These are phyloP conservation scores for Crithidia expoeki DNA, from an alignment of 208 protist genomes.

Conservation along the genomic window DNA sequence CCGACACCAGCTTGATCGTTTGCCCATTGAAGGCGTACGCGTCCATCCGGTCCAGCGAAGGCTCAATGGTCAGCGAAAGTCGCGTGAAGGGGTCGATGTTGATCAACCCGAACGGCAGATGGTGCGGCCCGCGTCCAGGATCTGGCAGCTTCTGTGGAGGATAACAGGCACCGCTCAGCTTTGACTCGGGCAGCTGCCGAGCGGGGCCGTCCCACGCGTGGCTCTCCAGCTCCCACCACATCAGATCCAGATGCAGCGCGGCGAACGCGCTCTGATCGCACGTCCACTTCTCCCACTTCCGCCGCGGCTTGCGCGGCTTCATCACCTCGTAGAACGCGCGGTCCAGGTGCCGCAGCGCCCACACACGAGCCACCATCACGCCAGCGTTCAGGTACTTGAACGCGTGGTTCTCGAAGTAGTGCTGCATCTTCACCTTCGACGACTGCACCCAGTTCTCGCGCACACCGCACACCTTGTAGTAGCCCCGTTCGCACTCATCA, in stretches of 20 bases:
- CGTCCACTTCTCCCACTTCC: not conserved
- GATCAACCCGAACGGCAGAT: not conserved
- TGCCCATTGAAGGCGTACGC: not conserved
- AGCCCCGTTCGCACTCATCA: not conserved
- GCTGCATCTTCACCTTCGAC: not conserved
- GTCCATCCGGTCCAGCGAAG: not conserved
- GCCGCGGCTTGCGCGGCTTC: not conserved
- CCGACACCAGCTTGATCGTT: not conserved
- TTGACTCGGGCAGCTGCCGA: not conserved
- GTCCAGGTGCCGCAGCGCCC: not conserved
- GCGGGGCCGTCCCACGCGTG: not conserved
- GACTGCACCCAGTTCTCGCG: not conserved
- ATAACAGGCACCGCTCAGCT: not conserved
- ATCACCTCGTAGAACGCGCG: not conserved
- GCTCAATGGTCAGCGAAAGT: not conserved
- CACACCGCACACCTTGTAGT: not conserved
- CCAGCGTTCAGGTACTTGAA: conserved; percentile 3
- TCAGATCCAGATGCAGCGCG: not conserved
- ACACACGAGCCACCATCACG: conserved; percentile 4
- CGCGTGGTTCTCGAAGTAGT: not conserved
- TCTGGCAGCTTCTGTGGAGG: not conserved
- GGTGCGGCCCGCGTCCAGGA: not conserved
- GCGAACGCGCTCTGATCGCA: conserved; percentile 6
- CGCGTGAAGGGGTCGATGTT: not conserved
- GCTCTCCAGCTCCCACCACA: conserved; percentile 3